Base-by-base conservation (phyloP, 228 moss, liverwort and hornwort genomes). In the Sphagnum magellanicum region DNA sequence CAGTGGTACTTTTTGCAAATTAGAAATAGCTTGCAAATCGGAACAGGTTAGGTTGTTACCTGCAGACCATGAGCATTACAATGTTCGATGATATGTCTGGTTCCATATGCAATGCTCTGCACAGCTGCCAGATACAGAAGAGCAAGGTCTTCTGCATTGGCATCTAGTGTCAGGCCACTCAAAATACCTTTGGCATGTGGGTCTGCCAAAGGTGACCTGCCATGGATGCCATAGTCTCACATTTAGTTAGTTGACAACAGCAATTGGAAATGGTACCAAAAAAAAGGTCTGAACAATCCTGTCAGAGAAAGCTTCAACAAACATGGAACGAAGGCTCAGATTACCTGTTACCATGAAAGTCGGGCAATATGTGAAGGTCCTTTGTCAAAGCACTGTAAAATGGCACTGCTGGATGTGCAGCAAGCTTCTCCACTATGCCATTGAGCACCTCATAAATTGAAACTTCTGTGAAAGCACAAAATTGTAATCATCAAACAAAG, bases 301-400 rank as follows among this genome's bases (percentile, higher is more conserved):
- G 32, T 32, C 32, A 32, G 32, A 32, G 32, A 32, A 32, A 32
- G 32, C 32, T 32, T 32, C 32, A 32, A 32, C 32, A 32, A 32
- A 32, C 1, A 32, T 32, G 32, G 32, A 32, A 32, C 3, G 3
- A 32, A 32, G 3, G 32, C 55, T 12, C 11, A 53, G 52, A 74
- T 70, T 65, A 98, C 97, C 97, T 93, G 77, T 98, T 98, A 58
- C 98, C 98, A 72, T 98, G 92, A 63, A 94, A 98, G 85, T 98
- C 98, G 60, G 98, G 98, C 66, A 81, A 84, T 48, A 98, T 76
- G 53, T 98, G 92, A 53, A 98, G 73, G 60, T 92, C 93, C 73
- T 90, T 94, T 64, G 98, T 88, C 78, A 94, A 81, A 72, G 94
- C 87, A 86, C 90, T 75, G 63, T 50, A 76, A 66, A 92, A 94